Evolutionary conservation across 202 grass and related monocot species (phyloP).

Genomic region (Setaria viridis): DNA sequence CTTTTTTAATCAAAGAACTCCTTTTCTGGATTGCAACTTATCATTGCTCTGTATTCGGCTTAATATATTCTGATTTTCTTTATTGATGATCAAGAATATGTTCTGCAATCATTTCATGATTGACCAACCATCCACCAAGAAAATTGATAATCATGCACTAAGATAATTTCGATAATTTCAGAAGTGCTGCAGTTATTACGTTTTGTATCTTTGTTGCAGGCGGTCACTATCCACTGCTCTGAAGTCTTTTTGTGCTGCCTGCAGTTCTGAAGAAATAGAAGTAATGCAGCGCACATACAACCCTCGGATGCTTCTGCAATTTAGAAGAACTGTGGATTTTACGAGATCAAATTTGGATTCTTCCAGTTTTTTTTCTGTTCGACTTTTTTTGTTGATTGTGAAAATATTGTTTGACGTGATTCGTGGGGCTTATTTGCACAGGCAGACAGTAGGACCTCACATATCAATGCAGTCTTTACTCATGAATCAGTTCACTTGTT

Average conservation of each 20-base stretch:
- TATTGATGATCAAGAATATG: conserved; percentile 21
- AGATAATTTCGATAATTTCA: background rate
- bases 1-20: background rate
- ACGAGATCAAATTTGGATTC: background rate
- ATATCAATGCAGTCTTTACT: conserved; percentile 7
- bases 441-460: background rate
- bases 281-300: background rate
- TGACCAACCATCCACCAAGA: conserved; percentile 6
- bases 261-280: conserved; percentile 20
- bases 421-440: background rate
- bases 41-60: conserved; percentile 8
- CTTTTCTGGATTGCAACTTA: conserved; percentile 5
- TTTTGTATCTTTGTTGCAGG: conserved; percentile 17
- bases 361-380: background rate
- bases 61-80: conserved; percentile 16
- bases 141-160: background rate
- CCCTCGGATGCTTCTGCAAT: background rate
- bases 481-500: conserved; percentile 42
- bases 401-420: background rate
- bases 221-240: background rate
- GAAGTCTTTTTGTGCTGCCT: conserved; percentile 21
- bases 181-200: background rate
- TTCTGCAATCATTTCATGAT: background rate
- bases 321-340: conserved; percentile 5
- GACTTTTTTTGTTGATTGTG: background rate